Base-by-base conservation (phyloP, 495 filamentous ascomycete genomes). In the Daldinia decipiens region DNA sequence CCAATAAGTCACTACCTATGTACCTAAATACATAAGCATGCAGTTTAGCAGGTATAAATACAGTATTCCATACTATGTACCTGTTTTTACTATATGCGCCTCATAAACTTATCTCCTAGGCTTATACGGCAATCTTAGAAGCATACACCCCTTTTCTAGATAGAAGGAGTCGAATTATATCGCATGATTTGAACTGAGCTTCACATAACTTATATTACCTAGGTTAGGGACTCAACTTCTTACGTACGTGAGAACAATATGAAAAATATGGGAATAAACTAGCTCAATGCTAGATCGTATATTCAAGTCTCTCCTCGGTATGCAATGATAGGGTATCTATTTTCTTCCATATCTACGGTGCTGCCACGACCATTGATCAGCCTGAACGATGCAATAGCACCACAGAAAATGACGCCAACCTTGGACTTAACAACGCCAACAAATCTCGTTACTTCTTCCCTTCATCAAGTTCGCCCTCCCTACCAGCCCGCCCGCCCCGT, bases 291-390 rank as follows among this genome's bases (percentile, higher is more conserved):
- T 64, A 65, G 27, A 43, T 39, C 39, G 50, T 53, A 59, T 66
- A 71, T 74, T 65, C 56, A 65, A 71, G 62, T 47, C 66, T 29
- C 43, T n/a, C 34, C 62, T 15, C 24, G n/a, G 52, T 39, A 62
- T 66, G 67, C 67, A 65, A 59, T 59, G 63, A 59, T 67, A 45
- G 74, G 74, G 74, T 77, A 77, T 75, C 69, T 77, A 71, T 67
- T 77, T 68, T 72, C 66, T 60, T 67, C 55, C 68, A 67, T 74
- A 62, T 65, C 61, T 53, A 68, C 54, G 62, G 62, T 66, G 54
- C 59, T 68, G 57, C 67, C 62, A 47, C 54, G 15, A 60, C 60
- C 43, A 58, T 53, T 43, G 11, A 64, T 71, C 66, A 70, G 66
- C 56, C 56, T 68, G 29, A 62, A 38, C 40, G 59, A 56, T 61